A percentile compares a stretch with the other conserved stretches of the same genome.
Evolutionary conservation across 164 flowering plant genomes (phyloP).

Genomic region (Aristolochia contorta): DNA sequence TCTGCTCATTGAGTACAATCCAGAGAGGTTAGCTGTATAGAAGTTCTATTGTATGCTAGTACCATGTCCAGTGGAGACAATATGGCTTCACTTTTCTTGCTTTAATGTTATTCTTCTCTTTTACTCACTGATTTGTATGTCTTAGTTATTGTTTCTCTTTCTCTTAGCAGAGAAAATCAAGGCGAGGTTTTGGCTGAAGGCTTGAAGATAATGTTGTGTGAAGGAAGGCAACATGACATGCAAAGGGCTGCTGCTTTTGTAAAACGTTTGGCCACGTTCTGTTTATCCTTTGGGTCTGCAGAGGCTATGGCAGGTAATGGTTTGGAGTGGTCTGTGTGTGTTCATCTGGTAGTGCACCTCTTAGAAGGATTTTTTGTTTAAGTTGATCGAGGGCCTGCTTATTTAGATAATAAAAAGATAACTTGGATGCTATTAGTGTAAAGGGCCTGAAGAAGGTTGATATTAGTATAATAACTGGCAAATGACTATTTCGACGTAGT

Average conservation of each 20-base stretch:
- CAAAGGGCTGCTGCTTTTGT: slow-evolving; percentile 91
- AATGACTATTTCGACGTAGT: too few relatives aligned
- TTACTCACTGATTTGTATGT: neutral
- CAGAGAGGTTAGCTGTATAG: slow-evolving; percentile 61
- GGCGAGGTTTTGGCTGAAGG: slow-evolving; percentile 91
- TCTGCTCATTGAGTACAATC: slow-evolving; percentile 69
- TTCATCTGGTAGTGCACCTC: neutral
- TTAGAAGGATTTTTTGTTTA: too few relatives aligned
- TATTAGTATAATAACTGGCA: too few relatives aligned
- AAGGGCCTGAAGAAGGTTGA: too few relatives aligned
- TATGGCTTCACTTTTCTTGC: too few relatives aligned
- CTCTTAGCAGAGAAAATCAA: slow-evolving; percentile 42
- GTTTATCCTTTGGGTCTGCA: slow-evolving; percentile 70
- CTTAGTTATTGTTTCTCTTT: neutral
- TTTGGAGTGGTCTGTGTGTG: too few relatives aligned
- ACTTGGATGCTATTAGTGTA: too few relatives aligned
- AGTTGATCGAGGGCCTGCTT: too few relatives aligned
- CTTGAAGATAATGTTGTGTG: slow-evolving; percentile 80
- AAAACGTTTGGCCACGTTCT: slow-evolving; percentile 82
- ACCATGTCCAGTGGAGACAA: neutral
- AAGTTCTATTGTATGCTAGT: neutral
- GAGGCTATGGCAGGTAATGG: slow-evolving; percentile 83
- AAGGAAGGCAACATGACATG: slow-evolving; percentile 96
- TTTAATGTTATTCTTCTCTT: neutral
- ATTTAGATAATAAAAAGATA: too few relatives aligned